A percentile compares a stretch with the other conserved stretches of the same genome.
Evolutionary conservation across 2,329 filamentous ascomycete genomes (phyloP).

Genomic region (Fusarium tupiense): DNA sequence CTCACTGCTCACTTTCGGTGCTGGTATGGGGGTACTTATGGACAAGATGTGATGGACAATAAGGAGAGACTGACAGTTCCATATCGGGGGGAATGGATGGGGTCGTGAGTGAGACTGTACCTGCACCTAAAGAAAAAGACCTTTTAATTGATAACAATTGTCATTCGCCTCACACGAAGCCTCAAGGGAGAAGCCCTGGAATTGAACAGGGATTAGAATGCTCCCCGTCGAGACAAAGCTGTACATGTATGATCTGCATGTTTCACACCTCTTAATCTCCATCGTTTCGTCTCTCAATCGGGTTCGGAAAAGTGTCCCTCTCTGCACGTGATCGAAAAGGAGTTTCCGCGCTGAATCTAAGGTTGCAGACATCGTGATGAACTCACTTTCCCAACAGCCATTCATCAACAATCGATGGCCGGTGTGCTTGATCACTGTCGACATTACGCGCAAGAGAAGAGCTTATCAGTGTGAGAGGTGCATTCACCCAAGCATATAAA

Average conservation of each 20-base stretch:
- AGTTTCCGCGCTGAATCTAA: background rate
- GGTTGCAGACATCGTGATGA: background rate
- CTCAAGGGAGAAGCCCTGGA: too few relatives aligned
- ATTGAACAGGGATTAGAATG: background rate
- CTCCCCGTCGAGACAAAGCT: too few relatives aligned
- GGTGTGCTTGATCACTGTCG: background rate
- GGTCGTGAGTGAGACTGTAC: background rate
- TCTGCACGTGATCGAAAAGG: fast-evolving
- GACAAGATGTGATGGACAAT: background rate
- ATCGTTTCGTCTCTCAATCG: fast-evolving
- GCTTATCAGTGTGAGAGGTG: fast-evolving
- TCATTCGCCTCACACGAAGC: too few relatives aligned
- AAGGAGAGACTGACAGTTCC: fast-evolving
- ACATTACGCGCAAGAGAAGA: fast-evolving
- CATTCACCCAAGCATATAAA: background rate
- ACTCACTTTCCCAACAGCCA: fast-evolving
- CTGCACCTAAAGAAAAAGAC: too few relatives aligned
- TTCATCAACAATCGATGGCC: too few relatives aligned
- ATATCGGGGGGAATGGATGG: background rate
- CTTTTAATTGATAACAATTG: too few relatives aligned
- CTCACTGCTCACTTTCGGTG: fast-evolving
- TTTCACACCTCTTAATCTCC: fast-evolving
- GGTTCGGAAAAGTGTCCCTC: fast-evolving
- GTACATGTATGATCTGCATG: too few relatives aligned
- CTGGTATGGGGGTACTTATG: fast-evolving